Percentiles rank a stretch among this genome's conserved stretches.
These are phyloP conservation scores for Kregervanrija fluxuum DNA, from an alignment of 805 yeast genomes.

Conservation along the genomic window DNA sequence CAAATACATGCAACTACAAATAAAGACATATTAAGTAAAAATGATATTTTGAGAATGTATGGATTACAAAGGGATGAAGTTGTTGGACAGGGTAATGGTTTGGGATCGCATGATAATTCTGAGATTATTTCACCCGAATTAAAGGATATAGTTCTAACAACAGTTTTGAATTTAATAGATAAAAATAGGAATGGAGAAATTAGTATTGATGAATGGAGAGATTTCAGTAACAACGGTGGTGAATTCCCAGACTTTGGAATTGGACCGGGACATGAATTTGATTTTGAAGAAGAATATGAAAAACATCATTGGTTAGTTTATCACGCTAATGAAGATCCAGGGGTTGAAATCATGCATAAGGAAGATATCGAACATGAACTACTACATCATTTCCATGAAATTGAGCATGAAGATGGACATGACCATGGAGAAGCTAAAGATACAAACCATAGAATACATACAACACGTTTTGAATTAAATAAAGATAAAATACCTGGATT, in stretches of 20 bases:
- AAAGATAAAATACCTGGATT: constrained; percentile 15
- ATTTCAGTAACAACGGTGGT: constrained; percentile 53
- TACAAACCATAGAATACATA: constrained; percentile 3
- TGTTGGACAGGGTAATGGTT: constrained; percentile 85
- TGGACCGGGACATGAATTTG: constrained; percentile 85
- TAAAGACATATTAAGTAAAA: constrained; percentile 45
- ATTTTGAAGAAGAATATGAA: constrained; percentile 89
- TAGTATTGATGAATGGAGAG: constrained; percentile 61
- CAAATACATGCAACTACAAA: constrained; percentile 65
- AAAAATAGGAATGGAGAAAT: constrained; percentile 58
- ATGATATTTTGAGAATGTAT: constrained; percentile 72
- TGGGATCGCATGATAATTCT: constrained; percentile 69
- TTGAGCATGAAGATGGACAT: constrained; percentile 35
- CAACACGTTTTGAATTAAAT: constrained; percentile 13
- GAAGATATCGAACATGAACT: constrained; percentile 88
- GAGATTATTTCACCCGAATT: constrained; percentile 50
- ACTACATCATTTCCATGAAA: constrained; percentile 79
- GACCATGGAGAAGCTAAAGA: background rate
- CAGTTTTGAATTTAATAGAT: constrained; percentile 57
- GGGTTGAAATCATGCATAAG: constrained; percentile 68
- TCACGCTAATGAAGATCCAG: constrained; percentile 75
- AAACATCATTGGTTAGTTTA: constrained; percentile 89
- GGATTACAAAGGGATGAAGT: constrained; percentile 68
- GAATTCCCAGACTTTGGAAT: constrained; percentile 86
- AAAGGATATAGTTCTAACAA: constrained; percentile 45